phyloP scores from a whole-genome alignment of 2,329 filamentous ascomycete species.

The Cladosporium sp. region DNA sequence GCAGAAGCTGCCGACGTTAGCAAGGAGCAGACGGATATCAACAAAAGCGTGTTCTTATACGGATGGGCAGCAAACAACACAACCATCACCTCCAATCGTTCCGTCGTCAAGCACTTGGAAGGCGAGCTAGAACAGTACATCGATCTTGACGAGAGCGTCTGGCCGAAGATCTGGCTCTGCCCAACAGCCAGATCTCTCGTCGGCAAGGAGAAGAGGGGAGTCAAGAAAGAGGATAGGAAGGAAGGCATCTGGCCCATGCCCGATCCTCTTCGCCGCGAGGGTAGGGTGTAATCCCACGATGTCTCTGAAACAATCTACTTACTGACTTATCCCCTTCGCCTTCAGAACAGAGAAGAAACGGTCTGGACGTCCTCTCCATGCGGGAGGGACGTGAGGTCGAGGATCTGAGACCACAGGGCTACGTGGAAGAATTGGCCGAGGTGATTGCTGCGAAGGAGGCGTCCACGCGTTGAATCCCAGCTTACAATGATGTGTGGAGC shows the following conservation, averaged over 20 bases:
- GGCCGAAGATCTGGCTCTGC: constrained; percentile 61
- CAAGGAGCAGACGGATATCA: constrained; percentile 54
- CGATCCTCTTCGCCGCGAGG: constrained; percentile 26
- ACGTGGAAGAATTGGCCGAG: constrained; percentile 21
- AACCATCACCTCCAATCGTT: constrained; percentile 67
- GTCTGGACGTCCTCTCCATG: constrained; percentile 26
- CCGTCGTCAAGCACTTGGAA: constrained; percentile 63
- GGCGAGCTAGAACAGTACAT: constrained; percentile 50
- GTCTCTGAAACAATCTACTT: no score
- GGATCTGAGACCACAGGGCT: constrained; percentile 27
- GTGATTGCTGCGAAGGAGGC: constrained; percentile 25
- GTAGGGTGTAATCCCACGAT: no score
- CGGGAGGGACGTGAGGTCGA: constrained; percentile 24
- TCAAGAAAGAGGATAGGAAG: constrained; percentile 21
- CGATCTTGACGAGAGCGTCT: constrained; percentile 45
- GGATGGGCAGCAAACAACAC: constrained; percentile 62
- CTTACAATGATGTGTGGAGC: neutral
- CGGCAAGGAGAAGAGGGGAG: constrained; percentile 54
- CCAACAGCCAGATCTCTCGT: constrained; percentile 62
- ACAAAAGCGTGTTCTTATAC: constrained; percentile 66
- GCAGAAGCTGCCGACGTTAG: constrained; percentile 40
- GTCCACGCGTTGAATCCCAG: constrained; percentile 10
- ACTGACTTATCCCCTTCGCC: neutral
- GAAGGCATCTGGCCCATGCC: constrained; percentile 23
- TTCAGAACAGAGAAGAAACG: constrained; percentile 28